phyloP scores from a whole-genome alignment of 345 rosid species.

The Gossypium thurberi region DNA sequence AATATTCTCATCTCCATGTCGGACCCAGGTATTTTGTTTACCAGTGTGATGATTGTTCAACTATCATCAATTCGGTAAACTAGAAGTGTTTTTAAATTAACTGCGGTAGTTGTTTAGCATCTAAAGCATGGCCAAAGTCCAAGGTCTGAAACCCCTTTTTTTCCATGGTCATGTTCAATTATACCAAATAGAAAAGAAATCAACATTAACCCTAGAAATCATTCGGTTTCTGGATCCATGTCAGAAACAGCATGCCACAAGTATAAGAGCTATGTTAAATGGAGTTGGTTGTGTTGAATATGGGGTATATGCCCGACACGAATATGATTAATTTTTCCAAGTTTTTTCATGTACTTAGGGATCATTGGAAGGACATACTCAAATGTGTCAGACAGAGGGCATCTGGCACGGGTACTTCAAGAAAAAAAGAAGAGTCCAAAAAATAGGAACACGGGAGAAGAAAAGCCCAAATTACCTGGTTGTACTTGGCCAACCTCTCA shows the following conservation, averaged over 20 bases:
- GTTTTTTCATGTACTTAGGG: not conserved
- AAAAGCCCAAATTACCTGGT: constrained; percentile 52
- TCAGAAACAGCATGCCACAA: not conserved
- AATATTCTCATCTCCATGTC: not conserved
- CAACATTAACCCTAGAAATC: not conserved
- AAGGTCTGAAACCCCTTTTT: not conserved
- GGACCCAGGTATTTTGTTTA: not conserved
- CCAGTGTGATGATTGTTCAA: not conserved
- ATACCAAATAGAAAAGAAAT: not conserved
- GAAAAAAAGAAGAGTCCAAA: not conserved
- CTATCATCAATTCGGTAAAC: not conserved
- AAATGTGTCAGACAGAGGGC: not conserved
- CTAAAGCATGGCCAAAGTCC: not conserved
- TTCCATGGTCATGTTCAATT: not conserved
- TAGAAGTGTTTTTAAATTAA: not conserved
- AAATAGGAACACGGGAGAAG: constrained; percentile 1
- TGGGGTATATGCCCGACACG: not conserved
- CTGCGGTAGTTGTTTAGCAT: not conserved
- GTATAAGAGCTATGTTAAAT: not conserved
- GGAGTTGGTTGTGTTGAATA: not conserved
- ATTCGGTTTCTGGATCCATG: not conserved
- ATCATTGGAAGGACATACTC: not conserved
- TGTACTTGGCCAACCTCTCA: constrained; percentile 93
- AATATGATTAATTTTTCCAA: not conserved
- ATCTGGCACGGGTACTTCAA: not conserved